Percentiles rank a stretch among this genome's conserved stretches.
Evolutionary conservation across 257 asterid genomes (phyloP).

Genomic region (Solanum pennellii): DNA sequence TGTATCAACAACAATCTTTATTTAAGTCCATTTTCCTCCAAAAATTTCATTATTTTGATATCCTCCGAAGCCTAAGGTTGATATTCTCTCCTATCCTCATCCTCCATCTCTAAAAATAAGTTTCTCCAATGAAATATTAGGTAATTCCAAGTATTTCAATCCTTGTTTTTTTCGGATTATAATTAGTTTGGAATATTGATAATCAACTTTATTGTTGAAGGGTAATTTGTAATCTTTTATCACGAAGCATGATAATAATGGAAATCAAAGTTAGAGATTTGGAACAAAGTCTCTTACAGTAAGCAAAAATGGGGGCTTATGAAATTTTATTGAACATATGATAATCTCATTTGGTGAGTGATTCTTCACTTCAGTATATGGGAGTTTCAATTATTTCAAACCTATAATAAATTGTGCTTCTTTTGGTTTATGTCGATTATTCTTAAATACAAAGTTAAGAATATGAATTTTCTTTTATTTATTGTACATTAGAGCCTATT

Average conservation of each 20-base stretch:
- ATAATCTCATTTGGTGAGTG: not conserved
- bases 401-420: not conserved
- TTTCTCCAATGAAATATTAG: too few species aligned
- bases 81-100: not conserved
- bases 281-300: not conserved
- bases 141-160: not conserved
- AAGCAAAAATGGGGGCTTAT: not conserved
- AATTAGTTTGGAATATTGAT: not conserved
- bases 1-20: too few species aligned
- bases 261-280: not conserved
- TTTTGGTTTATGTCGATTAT: not conserved
- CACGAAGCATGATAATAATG: not conserved
- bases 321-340: not conserved
- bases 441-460: not conserved
- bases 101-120: not conserved
- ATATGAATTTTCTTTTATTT: too few species aligned
- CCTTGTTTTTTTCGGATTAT: not conserved
- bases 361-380: not conserved
- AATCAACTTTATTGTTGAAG: not conserved
- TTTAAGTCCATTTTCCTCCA: too few species aligned
- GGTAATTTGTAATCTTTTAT: too few species aligned
- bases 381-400: not conserved
- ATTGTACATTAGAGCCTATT: not conserved
- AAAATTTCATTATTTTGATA: too few species aligned
- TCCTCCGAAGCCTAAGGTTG: not conserved